Base-by-base conservation (phyloP, 2,329 filamentous ascomycete species). In the Ascochyta rabiei region DNA sequence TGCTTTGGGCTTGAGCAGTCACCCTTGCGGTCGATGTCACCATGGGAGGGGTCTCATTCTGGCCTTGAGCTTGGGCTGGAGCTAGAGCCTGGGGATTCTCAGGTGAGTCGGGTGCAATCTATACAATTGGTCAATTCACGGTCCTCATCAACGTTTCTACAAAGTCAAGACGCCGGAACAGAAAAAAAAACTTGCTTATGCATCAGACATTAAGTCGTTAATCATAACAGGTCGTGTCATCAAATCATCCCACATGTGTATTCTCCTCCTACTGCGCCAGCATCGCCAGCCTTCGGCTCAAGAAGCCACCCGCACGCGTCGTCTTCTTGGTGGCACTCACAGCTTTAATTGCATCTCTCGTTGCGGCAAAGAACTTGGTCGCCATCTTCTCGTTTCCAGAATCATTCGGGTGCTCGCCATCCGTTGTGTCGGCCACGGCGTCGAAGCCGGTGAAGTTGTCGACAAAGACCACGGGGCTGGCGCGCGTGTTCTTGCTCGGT, bases 361-460 rank as follows among this genome's bases (percentile, higher is more conserved):
- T 60, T 12, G 62, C 55, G 3, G 40, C 47, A 33, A 64, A 64
- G 50, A 71, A 73, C 50, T 65, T 66, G 31, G 46, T 53, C 2
- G 66, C 66, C 57, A 75, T 64, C 56, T 73, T 73, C 48, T 64
- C 57, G 24, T 69, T 65, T 12, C 72, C 72, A 2, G 41, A 42
- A 21, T 59, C 59, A 39, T 73, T 73, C 13, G 72, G 71, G 49
- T 75, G 72, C 59, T 72, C 68, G 42, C 72, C 72, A 30, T 75
- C 72, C 10, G 48, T 54, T 0, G 71, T 73, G 38, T 74, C 71
- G 5, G 56, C 60, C n/a, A 64, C 62, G 1, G 61, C 50, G 41
- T 74, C 61, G 21, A 71, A 74, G 30, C 63, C 68, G 0, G 59
- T 55, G 34, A 53, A 68, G 50, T 69, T 69, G 56, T 75, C 68